These are phyloP conservation scores for Allantophomopsis lycopodina DNA, from an alignment of 2,329 filamentous ascomycete genomes.

Conservation along the genomic window DNA sequence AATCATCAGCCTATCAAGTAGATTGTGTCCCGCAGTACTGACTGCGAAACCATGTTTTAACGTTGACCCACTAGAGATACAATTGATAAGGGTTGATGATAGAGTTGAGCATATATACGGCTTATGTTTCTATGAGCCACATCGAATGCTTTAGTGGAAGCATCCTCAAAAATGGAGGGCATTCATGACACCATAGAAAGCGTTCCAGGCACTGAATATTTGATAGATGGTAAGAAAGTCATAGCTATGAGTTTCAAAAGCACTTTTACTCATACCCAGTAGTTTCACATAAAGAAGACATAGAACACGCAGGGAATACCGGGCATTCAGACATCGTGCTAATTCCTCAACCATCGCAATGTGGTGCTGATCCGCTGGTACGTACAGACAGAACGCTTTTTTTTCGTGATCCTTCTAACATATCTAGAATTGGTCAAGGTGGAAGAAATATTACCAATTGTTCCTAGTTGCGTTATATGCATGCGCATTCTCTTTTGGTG, in stretches of 20 bases:
- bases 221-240: neutral
- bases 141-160: no score
- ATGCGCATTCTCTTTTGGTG: slow-evolving; percentile 24
- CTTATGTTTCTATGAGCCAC: no score
- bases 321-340: slow-evolving; percentile 17
- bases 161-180: no score
- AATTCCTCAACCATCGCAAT: slow-evolving; percentile 18
- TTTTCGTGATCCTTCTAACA: neutral
- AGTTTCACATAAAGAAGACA: slow-evolving; percentile 3
- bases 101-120: no score
- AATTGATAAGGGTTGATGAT: no score
- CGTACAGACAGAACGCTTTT: neutral
- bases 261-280: neutral
- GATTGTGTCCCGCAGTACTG: no score
- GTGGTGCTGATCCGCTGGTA: slow-evolving; percentile 17
- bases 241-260: neutral
- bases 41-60: no score
- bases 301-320: slow-evolving; percentile 11
- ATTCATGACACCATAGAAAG: neutral
- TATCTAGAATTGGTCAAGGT: slow-evolving; percentile 17
- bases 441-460: slow-evolving; percentile 24
- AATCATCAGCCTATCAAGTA: no score
- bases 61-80: no score
- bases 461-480: slow-evolving; percentile 24
- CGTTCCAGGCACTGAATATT: neutral